phyloP scores from a whole-genome alignment of 1,284 basidiomycete genomes.

The Trichosporon inkin region DNA sequence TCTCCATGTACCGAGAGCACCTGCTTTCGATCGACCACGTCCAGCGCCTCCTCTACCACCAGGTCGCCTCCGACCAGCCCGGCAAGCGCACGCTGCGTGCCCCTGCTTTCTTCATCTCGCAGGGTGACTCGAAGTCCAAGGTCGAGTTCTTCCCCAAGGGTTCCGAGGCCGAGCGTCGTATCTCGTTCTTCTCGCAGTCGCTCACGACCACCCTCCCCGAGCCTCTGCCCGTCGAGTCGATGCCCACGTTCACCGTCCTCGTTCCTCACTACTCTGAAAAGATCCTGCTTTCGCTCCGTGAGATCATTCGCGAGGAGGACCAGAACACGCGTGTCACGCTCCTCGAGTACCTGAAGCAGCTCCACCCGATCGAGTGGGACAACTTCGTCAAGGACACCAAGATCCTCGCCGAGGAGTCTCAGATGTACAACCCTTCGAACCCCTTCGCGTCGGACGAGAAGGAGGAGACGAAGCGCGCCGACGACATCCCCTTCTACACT shows the following conservation, averaged over 20 bases:
- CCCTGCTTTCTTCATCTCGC: slow-evolving; percentile 90
- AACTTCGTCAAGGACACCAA: slow-evolving; percentile 99
- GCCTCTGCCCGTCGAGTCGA: slow-evolving; percentile 85
- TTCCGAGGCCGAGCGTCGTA: slow-evolving; percentile 87
- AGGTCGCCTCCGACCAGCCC: slow-evolving; percentile 75
- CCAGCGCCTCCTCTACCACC: slow-evolving; percentile 89
- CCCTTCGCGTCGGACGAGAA: slow-evolving; percentile 81
- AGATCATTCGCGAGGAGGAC: slow-evolving; percentile 95
- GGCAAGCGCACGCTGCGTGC: slow-evolving; percentile 83
- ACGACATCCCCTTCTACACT: slow-evolving; percentile 97
- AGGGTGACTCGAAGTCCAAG: slow-evolving; percentile 71
- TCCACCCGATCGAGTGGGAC: slow-evolving; percentile 98
- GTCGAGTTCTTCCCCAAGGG: slow-evolving; percentile 89
- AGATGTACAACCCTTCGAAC: slow-evolving; percentile 67
- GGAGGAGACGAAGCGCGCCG: slow-evolving; percentile 68
- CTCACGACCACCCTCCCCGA: slow-evolving; percentile 84
- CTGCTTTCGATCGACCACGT: slow-evolving; percentile 93
- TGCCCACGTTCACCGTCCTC: slow-evolving; percentile 95
- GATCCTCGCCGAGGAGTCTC: slow-evolving; percentile 94
- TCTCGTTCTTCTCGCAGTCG: slow-evolving; percentile 94
- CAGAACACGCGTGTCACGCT: slow-evolving; percentile 91
- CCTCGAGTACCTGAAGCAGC: slow-evolving; percentile 94
- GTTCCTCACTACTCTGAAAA: slow-evolving; percentile 96
- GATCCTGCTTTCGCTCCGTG: slow-evolving; percentile 85
- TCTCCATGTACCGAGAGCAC: slow-evolving; percentile 98